These are phyloP conservation scores for Exophiala oligosperma DNA, from an alignment of 2,329 filamentous ascomycete species.

Conservation along the genomic window DNA sequence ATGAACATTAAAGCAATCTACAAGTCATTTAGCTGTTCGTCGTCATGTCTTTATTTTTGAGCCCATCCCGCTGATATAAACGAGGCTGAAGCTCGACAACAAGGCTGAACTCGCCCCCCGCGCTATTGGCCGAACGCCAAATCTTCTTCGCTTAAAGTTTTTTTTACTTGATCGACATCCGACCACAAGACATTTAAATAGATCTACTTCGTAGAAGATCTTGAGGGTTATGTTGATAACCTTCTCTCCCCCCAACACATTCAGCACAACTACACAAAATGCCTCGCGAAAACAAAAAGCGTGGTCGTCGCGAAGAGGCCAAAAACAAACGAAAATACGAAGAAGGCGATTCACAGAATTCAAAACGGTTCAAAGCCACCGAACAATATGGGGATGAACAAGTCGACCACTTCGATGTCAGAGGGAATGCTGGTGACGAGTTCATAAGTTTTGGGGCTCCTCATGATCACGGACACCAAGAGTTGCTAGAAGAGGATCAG, in stretches of 20 bases:
- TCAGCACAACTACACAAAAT: conserved; percentile 31
- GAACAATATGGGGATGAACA: conserved; percentile 27
- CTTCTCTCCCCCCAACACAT: background rate
- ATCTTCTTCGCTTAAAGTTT: too few species aligned
- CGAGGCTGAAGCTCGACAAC: too few species aligned
- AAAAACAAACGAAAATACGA: conserved; percentile 39
- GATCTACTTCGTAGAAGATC: background rate
- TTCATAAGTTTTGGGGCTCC: conserved; percentile 40
- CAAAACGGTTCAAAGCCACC: conserved; percentile 42
- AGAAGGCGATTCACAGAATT: conserved; percentile 34
- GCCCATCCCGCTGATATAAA: too few species aligned
- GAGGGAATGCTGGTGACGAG: conserved; percentile 33
- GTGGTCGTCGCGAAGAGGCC: conserved; percentile 44
- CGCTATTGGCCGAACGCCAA: too few species aligned
- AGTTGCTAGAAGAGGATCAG: conserved; percentile 56
- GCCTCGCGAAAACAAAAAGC: conserved; percentile 50
- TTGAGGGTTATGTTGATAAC: background rate
- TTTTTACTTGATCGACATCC: too few species aligned
- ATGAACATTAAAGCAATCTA: too few species aligned
- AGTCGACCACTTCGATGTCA: conserved; percentile 18
- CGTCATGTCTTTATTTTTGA: too few species aligned
- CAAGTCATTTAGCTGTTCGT: too few species aligned
- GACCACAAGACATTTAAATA: too few species aligned
- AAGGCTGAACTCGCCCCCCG: too few species aligned
- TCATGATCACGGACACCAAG: conserved; percentile 16